Evolutionary conservation across 768 basidiomycete genomes (phyloP).

Genomic region (Calvatia gigantea): DNA sequence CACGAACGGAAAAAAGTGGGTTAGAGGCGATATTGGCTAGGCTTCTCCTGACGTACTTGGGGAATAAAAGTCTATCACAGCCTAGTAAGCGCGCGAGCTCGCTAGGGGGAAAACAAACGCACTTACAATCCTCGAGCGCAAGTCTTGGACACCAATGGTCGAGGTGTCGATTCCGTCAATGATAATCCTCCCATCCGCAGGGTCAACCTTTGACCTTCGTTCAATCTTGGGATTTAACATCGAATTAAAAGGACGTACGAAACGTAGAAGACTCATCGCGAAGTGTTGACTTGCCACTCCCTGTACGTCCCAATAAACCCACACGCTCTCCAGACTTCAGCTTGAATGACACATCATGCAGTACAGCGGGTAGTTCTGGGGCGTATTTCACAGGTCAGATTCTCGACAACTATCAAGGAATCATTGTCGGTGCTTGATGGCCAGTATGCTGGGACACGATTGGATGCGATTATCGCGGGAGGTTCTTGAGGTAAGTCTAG

Average conservation of each 20-base stretch:
- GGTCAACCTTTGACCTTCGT: constrained; percentile 55
- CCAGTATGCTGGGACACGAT: constrained; percentile 89
- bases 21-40: not conserved
- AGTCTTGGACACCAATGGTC: constrained; percentile 78
- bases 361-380: constrained; percentile 77
- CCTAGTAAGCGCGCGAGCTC: not conserved
- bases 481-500: constrained; percentile 87
- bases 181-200: constrained; percentile 66
- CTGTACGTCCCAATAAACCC: constrained; percentile 76
- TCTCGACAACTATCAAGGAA: constrained; percentile 62
- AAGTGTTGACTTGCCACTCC: constrained; percentile 79
- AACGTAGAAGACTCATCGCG: constrained; percentile 85
- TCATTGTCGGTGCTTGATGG: constrained; percentile 38
- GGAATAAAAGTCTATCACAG: constrained; percentile 71
- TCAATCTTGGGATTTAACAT: not conserved
- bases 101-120: not conserved
- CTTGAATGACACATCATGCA: constrained; percentile 72
- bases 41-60: constrained; percentile 46
- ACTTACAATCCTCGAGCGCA: constrained; percentile 71
- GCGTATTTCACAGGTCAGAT: constrained; percentile 81
- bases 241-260: constrained; percentile 43
- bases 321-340: constrained; percentile 71
- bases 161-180: constrained; percentile 90
- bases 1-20: not conserved
- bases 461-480: constrained; percentile 63